A percentile compares a stretch with the other conserved stretches of the same genome.
Conservation (phyloP, 169 alveolate genomes). For the Plasmodium berghei region DNA sequence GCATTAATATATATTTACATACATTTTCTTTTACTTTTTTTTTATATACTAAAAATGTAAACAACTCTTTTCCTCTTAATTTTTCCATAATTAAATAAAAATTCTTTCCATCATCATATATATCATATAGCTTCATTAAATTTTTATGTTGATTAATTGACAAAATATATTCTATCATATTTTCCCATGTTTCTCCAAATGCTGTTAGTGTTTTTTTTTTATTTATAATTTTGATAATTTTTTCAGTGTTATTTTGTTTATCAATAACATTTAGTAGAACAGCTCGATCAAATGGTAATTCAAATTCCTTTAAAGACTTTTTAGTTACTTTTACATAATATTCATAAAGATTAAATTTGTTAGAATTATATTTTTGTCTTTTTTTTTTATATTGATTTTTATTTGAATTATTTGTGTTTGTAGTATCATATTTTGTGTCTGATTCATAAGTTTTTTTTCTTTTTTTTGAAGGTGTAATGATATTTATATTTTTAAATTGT, state of each 20-base stretch:
- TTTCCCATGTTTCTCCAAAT: slow-evolving; percentile 86
- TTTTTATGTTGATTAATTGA: slow-evolving; percentile 87
- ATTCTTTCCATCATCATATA: slow-evolving; percentile 88
- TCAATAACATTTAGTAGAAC: slow-evolving; percentile 82
- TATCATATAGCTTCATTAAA: slow-evolving; percentile 87
- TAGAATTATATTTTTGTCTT: background rate
- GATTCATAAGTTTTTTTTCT: background rate
- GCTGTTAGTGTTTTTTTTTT: slow-evolving; percentile 83
- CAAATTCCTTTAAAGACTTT: slow-evolving; percentile 32
- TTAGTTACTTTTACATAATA: slow-evolving; percentile 6
- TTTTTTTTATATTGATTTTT: background rate
- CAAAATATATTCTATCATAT: slow-evolving; percentile 87
- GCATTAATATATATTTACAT: slow-evolving; percentile 91
- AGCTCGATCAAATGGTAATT: slow-evolving; percentile 79
- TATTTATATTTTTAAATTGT: background rate
- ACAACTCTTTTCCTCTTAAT: slow-evolving; percentile 92
- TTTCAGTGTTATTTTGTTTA: slow-evolving; percentile 80
- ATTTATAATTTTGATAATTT: slow-evolving; percentile 83
- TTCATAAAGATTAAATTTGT: slow-evolving; percentile 33
- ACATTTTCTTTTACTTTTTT: slow-evolving; percentile 91
- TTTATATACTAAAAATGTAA: slow-evolving; percentile 89
- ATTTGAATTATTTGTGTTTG: background rate
- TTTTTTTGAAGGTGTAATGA: background rate
- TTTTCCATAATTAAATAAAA: slow-evolving; percentile 90
- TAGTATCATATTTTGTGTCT: background rate